Conservation (phyloP, 1,139 yeast genomes). For the Pneumocystis murina region DNA sequence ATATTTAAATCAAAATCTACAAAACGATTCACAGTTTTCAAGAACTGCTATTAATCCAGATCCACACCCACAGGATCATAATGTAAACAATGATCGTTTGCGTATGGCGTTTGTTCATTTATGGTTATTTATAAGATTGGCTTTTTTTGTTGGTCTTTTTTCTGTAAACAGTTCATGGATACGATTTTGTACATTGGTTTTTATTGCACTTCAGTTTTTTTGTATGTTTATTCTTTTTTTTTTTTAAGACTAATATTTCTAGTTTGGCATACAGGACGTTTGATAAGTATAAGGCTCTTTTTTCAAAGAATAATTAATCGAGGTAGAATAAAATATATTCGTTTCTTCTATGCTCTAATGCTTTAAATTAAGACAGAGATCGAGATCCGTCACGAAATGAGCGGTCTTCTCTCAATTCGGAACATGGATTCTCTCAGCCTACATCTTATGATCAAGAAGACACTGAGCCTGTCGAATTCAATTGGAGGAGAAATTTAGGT, state of each 20-base stretch:
- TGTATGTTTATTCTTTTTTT: background rate
- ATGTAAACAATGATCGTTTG: background rate
- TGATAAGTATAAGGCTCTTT: background rate
- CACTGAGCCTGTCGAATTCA: background rate
- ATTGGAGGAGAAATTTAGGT: background rate
- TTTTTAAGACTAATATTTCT: background rate
- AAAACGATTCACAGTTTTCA: background rate
- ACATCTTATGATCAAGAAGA: background rate
- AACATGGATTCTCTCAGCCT: background rate
- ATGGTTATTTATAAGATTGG: background rate
- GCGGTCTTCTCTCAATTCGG: background rate
- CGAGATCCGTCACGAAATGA: background rate
- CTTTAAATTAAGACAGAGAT: background rate
- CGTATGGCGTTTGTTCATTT: background rate
- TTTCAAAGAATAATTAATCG: constrained; percentile 1
- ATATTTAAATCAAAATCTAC: background rate
- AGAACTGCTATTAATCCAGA: background rate
- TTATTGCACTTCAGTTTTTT: background rate
- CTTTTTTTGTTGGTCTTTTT: background rate
- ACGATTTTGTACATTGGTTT: background rate
- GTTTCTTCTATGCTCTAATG: background rate
- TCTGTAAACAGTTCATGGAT: background rate
- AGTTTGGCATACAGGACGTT: background rate
- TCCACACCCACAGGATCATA: background rate
- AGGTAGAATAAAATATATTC: background rate